A percentile compares a stretch with the other conserved stretches of the same genome.
These are phyloP conservation scores for Zea mays DNA, from an alignment of 176 grass and related monocot species.

Conservation along the genomic window DNA sequence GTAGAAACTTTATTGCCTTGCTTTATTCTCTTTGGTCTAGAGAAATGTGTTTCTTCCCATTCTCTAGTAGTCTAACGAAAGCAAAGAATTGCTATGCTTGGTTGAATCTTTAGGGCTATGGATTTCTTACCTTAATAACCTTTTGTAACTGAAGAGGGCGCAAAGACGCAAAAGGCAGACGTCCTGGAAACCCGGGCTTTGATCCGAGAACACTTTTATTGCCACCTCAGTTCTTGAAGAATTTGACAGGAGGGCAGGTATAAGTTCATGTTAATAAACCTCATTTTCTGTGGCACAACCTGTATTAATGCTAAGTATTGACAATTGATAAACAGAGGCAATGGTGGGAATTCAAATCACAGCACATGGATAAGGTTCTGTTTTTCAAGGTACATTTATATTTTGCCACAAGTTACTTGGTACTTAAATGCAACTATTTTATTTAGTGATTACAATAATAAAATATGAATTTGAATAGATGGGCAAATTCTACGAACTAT, in stretches of 20 bases:
- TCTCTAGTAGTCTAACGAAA: not conserved
- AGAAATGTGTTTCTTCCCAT: slow-evolving; percentile 1
- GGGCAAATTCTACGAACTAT: slow-evolving; percentile 98
- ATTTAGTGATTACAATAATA: slow-evolving; percentile 33
- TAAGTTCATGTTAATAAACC: slow-evolving; percentile 9
- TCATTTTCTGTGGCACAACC: slow-evolving; percentile 13
- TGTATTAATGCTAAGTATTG: slow-evolving; percentile 35
- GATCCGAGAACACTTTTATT: slow-evolving; percentile 80
- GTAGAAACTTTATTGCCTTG: not conserved
- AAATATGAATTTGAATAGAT: slow-evolving; percentile 60
- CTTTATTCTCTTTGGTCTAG: slow-evolving; percentile 11
- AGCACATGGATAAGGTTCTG: slow-evolving; percentile 96
- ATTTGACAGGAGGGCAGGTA: slow-evolving; percentile 87
- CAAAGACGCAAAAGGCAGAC: slow-evolving; percentile 77
- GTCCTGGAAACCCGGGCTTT: slow-evolving; percentile 57
- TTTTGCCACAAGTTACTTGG: slow-evolving; percentile 11
- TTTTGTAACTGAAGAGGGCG: slow-evolving; percentile 53
- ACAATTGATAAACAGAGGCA: slow-evolving; percentile 71
- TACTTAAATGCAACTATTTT: slow-evolving; percentile 20
- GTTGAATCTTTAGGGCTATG: slow-evolving; percentile 6
- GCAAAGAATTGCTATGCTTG: not conserved
- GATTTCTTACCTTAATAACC: slow-evolving; percentile 21
- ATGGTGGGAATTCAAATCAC: slow-evolving; percentile 99
- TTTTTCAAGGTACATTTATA: slow-evolving; percentile 84
- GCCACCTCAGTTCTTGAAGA: slow-evolving; percentile 76